These are phyloP conservation scores for Cystobasidiopsis lactophilus DNA, from an alignment of 768 basidiomycete species.

Conservation along the genomic window DNA sequence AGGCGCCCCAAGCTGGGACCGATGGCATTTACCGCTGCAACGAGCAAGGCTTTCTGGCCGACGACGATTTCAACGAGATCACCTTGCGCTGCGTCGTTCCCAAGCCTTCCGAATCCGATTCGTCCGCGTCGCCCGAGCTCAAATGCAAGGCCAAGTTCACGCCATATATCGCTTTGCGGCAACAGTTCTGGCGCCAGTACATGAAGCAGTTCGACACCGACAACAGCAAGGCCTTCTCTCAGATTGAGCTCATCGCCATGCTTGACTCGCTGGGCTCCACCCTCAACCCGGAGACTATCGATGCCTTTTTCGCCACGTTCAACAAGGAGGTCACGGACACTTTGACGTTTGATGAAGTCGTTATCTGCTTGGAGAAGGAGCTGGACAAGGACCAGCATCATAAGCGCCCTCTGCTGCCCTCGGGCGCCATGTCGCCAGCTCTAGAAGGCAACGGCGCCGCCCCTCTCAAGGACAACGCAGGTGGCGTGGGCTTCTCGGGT, in stretches of 20 bases:
- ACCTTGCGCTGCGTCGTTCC: constrained; percentile 39
- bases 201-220: constrained; percentile 76
- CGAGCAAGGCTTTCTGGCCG: constrained; percentile 32
- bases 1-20: constrained; percentile 41
- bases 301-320: constrained; percentile 54
- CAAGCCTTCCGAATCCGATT: constrained; percentile 43
- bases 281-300: constrained; percentile 51
- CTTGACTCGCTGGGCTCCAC: constrained; percentile 93
- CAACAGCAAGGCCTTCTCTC: constrained; percentile 49
- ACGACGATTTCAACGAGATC: constrained; percentile 47
- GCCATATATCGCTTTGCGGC: constrained; percentile 43
- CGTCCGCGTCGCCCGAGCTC: constrained; percentile 45
- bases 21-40: constrained; percentile 36
- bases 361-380: constrained; percentile 68
- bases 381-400: constrained; percentile 50
- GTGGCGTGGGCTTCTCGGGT: constrained; percentile 1
- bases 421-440: constrained; percentile 26
- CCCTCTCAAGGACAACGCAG: constrained; percentile 1
- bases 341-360: constrained; percentile 52
- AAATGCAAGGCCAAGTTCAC: constrained; percentile 78
- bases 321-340: constrained; percentile 48
- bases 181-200: constrained; percentile 19
- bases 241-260: constrained; percentile 77
- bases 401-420: constrained; percentile 39
- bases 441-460: not conserved